Evolutionary conservation across 78 protist genomes (phyloP).

Genomic region (Cavenderia fasciculata): DNA sequence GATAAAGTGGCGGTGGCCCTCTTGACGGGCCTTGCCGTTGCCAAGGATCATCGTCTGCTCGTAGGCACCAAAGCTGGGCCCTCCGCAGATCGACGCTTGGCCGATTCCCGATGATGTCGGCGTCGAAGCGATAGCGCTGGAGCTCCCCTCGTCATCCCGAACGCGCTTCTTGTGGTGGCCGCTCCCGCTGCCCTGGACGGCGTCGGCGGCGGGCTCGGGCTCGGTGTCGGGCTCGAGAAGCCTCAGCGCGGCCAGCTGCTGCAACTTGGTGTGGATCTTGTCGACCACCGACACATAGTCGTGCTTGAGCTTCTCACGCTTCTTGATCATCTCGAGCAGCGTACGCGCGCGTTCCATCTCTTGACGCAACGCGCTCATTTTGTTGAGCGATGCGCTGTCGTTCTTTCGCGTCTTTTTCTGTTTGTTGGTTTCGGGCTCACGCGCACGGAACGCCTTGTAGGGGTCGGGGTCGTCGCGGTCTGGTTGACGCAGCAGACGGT

Average conservation of each 20-base stretch:
- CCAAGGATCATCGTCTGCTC: conserved; percentile 13
- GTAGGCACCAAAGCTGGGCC: conserved; percentile 19
- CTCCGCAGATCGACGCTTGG: background rate
- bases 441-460: conserved; percentile 66
- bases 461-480: conserved; percentile 76
- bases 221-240: conserved; percentile 11
- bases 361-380: conserved; percentile 58
- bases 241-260: conserved; percentile 21
- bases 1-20: conserved; percentile 60
- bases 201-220: background rate
- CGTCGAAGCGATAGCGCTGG: background rate
- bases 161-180: background rate
- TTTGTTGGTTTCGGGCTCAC: conserved; percentile 43
- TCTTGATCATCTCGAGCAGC: conserved; percentile 72
- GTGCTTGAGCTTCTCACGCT: conserved; percentile 71
- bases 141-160: background rate
- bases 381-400: conserved; percentile 28
- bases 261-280: conserved; percentile 25
- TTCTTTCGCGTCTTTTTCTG: conserved; percentile 70
- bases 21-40: conserved; percentile 70
- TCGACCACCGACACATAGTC: conserved; percentile 17
- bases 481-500: conserved; percentile 58
- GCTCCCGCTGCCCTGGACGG: background rate
- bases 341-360: conserved; percentile 66
- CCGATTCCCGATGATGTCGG: background rate